A percentile compares a stretch with the other conserved stretches of the same genome.
phyloP scores from a whole-genome alignment of 805 yeast species.

The Sugiyamaella smithiae region DNA sequence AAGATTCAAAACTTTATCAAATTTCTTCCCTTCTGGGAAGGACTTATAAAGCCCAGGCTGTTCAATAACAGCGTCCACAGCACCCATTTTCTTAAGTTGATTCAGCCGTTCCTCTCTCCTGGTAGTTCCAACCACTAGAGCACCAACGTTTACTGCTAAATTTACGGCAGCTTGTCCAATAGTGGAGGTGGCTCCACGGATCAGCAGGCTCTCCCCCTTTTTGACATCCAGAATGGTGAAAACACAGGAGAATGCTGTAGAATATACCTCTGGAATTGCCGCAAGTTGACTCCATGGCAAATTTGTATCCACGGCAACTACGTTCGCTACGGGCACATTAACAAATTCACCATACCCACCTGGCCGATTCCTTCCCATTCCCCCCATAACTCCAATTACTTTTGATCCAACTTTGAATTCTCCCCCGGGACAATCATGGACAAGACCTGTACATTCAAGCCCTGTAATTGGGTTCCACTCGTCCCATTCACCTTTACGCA shows the following conservation, averaged over 20 bases:
- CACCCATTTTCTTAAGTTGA: neutral
- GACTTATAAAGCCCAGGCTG: no score
- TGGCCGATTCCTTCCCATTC: constrained; percentile 10
- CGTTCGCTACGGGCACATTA: constrained; percentile 1
- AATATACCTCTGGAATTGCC: constrained; percentile 12
- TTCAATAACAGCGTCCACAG: neutral
- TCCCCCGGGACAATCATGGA: constrained; percentile 13
- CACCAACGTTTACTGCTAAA: constrained; percentile 9
- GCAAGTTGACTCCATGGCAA: constrained; percentile 13
- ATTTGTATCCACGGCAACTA: neutral
- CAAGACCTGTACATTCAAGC: constrained; percentile 17
- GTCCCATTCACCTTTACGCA: constrained; percentile 15
- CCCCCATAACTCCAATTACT: constrained; percentile 15
- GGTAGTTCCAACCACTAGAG: constrained; percentile 9
- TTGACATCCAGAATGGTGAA: constrained; percentile 4
- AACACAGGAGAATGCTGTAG: constrained; percentile 10
- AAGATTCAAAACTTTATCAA: constrained; percentile 8
- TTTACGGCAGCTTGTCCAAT: constrained; percentile 12
- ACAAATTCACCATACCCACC: constrained; percentile 12
- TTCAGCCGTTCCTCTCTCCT: neutral
- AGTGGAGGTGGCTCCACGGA: constrained; percentile 11
- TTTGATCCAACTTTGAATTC: constrained; percentile 8
- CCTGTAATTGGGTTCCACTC: constrained; percentile 10
- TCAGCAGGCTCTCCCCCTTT: constrained; percentile 6
- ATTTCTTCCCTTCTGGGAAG: constrained; percentile 1